Percentiles rank a stretch among this genome's conserved stretches.
Conservation (phyloP, 352 stramenopile species). For the Saprolegnia parasitica region DNA sequence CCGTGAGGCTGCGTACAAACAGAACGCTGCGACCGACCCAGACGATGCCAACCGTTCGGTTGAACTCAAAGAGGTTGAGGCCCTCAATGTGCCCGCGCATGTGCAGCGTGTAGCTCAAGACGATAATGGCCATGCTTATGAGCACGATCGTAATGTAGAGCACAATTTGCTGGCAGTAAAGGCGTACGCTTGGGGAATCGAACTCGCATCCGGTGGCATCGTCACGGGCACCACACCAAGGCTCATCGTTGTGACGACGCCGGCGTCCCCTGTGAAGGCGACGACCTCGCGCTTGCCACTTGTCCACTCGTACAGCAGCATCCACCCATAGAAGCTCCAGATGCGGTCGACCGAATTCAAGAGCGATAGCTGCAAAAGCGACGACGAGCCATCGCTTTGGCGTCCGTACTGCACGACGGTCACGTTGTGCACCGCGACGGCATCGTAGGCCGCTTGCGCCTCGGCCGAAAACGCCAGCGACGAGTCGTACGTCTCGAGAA, state of each 20-base stretch:
- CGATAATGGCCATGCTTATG: neutral
- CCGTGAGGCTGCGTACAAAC: neutral
- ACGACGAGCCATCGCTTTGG: neutral
- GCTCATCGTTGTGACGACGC: neutral
- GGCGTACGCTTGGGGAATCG: neutral
- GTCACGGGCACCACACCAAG: neutral
- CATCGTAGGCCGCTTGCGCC: no score
- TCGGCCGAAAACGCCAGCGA: no score
- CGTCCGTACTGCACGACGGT: slow-evolving; percentile 4
- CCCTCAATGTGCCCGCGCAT: neutral
- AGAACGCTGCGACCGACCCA: slow-evolving; percentile 15
- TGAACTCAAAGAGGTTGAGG: slow-evolving; percentile 17
- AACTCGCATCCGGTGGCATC: neutral
- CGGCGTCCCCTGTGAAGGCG: neutral
- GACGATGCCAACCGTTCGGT: slow-evolving; percentile 4
- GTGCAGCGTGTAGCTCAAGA: neutral
- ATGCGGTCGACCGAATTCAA: neutral
- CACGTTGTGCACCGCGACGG: no score
- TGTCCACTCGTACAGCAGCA: slow-evolving; percentile 8
- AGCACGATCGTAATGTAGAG: slow-evolving; percentile 22
- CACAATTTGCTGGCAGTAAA: neutral
- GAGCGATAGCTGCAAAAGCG: neutral
- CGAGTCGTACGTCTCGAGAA: no score
- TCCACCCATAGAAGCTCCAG: slow-evolving; percentile 17
- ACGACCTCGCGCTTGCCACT: slow-evolving; percentile 14